These are phyloP conservation scores for Paraconiothyrium sp. DNA, from an alignment of 2,329 filamentous ascomycete genomes.

Conservation along the genomic window DNA sequence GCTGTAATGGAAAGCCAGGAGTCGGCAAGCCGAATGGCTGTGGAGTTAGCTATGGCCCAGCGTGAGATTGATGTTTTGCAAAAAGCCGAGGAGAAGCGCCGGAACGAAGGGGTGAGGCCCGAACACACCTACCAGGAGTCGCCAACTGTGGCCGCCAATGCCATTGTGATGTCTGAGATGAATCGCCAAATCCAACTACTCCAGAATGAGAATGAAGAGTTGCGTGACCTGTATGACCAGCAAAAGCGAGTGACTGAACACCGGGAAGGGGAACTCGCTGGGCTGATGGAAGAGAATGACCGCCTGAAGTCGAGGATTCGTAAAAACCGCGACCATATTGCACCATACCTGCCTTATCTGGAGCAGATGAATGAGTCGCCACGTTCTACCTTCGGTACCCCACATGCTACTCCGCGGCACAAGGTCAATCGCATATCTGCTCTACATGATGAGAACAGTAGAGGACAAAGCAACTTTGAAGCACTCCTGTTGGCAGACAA, in stretches of 20 bases:
- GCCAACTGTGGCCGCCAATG: conserved; percentile 62
- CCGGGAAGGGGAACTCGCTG: conserved; percentile 76
- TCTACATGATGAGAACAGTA: conserved; percentile 51
- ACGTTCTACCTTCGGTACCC: conserved; percentile 64
- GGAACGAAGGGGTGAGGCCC: conserved; percentile 62
- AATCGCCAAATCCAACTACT: conserved; percentile 69
- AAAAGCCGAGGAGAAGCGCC: conserved; percentile 73
- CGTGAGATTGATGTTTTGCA: conserved; percentile 87
- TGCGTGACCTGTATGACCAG: conserved; percentile 72
- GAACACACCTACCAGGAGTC: conserved; percentile 65
- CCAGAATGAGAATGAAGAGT: conserved; percentile 70
- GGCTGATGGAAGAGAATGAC: conserved; percentile 77
- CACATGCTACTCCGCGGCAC: conserved; percentile 56
- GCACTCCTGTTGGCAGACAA: conserved; percentile 78
- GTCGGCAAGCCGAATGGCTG: conserved; percentile 83
- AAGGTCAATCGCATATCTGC: conserved; percentile 46
- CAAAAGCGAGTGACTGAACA: conserved; percentile 82
- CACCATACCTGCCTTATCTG: conserved; percentile 55
- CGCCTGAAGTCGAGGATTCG: conserved; percentile 84
- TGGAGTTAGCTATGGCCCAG: conserved; percentile 91
- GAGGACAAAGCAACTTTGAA: conserved; percentile 74
- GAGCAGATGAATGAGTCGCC: conserved; percentile 66
- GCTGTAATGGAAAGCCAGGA: conserved; percentile 85
- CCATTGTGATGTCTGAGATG: conserved; percentile 60
- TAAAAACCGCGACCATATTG: conserved; percentile 88